Evolutionary conservation across 83 land plant genomes (phyloP).

Genomic region (Picea abies): DNA sequence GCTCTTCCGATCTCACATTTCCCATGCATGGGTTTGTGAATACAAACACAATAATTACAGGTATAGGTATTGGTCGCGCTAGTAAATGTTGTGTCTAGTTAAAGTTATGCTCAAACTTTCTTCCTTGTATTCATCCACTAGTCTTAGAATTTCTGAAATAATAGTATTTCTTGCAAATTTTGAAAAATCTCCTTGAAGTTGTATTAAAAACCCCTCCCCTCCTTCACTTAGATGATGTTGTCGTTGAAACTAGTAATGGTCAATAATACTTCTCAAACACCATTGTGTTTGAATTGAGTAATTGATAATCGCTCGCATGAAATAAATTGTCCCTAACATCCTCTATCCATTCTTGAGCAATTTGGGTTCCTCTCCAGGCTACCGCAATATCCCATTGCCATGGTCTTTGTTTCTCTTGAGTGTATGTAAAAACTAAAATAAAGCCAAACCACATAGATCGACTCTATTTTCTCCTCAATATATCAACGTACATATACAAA

Average conservation of each 20-base stretch:
- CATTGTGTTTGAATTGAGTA: too few species aligned
- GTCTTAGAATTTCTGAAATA: too few species aligned
- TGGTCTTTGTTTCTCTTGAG: slow-evolving; percentile 21
- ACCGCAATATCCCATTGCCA: slow-evolving; percentile 70
- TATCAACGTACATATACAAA: slow-evolving; percentile 69
- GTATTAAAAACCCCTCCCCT: slow-evolving; percentile 25
- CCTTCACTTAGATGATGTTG: neutral
- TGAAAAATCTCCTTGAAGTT: too few species aligned
- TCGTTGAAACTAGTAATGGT: neutral
- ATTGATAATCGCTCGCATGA: slow-evolving; percentile 22
- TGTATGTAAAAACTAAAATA: slow-evolving; percentile 57
- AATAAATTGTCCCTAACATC: slow-evolving; percentile 52
- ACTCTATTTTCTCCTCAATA: slow-evolving; percentile 21
- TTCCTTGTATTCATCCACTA: too few species aligned
- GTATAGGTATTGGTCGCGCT: too few species aligned
- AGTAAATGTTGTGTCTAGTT: too few species aligned
- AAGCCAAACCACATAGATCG: slow-evolving; percentile 71
- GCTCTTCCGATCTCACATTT: too few species aligned
- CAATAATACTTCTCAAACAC: too few species aligned
- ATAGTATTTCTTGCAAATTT: too few species aligned
- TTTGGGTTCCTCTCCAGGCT: slow-evolving; percentile 79
- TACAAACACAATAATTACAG: too few species aligned
- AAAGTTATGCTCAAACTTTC: too few species aligned
- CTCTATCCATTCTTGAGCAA: slow-evolving; percentile 60
- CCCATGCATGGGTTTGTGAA: too few species aligned